Evolutionary conservation across 805 yeast species (phyloP), one percentile per base, ranked within the genome.

Genomic region (Kockiozyma suomiensis): DNA sequence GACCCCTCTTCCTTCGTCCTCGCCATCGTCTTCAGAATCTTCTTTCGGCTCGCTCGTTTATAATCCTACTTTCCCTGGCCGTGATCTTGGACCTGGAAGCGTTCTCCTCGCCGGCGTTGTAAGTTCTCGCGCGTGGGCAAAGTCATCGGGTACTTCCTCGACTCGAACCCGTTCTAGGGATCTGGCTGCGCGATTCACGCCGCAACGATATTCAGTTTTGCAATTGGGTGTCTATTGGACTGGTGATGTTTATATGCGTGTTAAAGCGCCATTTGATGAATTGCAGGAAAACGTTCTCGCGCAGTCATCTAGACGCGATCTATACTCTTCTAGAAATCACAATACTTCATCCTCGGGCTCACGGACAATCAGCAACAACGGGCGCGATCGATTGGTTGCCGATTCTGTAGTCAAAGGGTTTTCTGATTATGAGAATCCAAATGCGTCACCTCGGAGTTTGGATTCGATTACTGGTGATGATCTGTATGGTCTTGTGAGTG

Each of bases 31-130:
- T n/a, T n/a, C n/a, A n/a, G n/a, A n/a, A n/a, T n/a, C 15, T 19
- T n/a, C 46, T 19, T 1, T 28, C 12, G 19, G 42, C 42, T 15
- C 41, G 6, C 35, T 56, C 6, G 43, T n/a, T 19, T 56, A n/a
- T 40, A 19, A 49, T 6, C 54, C 43, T 4, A 19, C 45, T 15
- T 49, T 40, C 37, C 59, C 59, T 15, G 59, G 59, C 19, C 59
- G 59, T 21, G 51, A 55, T 4, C 49, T 55, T 33, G 13, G 35
- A n/a, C 4, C 7, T 23, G 42, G 40, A 15, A 17, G 32, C 19
- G 58, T 55, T 15, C 26, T 30, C 4, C 25, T 55, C 15, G 53
- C 58, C 12, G 58, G 58, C 21, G 37, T 55, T 43, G 40, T 37
- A 5, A 52, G 52, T 37, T 35, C 45, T 4, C 12, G 25, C 38